Base-by-base conservation (phyloP, 2,329 filamentous ascomycete genomes). In the Fusarium coffeatum region DNA sequence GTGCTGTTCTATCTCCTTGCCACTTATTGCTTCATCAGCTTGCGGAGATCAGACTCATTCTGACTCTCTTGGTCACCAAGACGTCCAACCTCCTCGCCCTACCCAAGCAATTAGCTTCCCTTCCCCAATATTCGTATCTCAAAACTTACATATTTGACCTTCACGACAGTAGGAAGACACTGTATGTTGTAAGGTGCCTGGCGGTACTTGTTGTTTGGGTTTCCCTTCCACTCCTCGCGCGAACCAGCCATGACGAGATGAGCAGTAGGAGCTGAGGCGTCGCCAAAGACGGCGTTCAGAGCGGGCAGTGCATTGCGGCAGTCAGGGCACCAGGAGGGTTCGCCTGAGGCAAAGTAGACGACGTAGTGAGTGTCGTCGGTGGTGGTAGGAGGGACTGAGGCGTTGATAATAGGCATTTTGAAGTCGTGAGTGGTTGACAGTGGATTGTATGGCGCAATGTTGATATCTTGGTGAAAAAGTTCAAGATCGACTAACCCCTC, bases 301-400 rank as follows among this genome's bases (percentile, higher is more conserved):
- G 72, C 73, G 6, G 75, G 73, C 8, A 77, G 37, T 0, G 75
- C 75, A 47, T 76, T 63, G 12, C 69, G 66, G 18, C 73, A 77
- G 49, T 77, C 75, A 1, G 75, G 75, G 23, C 75, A 77, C 75
- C 75, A 77, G 1, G 75, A 76, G 7, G 75, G 75, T 22, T 77
- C 68, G 13, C 76, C 76, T 0, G 76, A 77, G 5, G 75, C 76
- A 32, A 77, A 77, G 61, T 77, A 77, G 28, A 76, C 75, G 64
- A 77, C 74, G 32, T 77, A 77, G 60, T 77, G 76, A 42, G 64
- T 67, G 60, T 74, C 72, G 42, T 55, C 45, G 42, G 56, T 66
- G 6, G 73, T 51, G 11, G 74, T 63, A 8, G 76, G 76, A 12
- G 76, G 76, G 3, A 64, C 27, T 7, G 76, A 55, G 20, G 68